Evolutionary conservation across 305 asterid species (phyloP).

Genomic region (Fraxinus floribunda): DNA sequence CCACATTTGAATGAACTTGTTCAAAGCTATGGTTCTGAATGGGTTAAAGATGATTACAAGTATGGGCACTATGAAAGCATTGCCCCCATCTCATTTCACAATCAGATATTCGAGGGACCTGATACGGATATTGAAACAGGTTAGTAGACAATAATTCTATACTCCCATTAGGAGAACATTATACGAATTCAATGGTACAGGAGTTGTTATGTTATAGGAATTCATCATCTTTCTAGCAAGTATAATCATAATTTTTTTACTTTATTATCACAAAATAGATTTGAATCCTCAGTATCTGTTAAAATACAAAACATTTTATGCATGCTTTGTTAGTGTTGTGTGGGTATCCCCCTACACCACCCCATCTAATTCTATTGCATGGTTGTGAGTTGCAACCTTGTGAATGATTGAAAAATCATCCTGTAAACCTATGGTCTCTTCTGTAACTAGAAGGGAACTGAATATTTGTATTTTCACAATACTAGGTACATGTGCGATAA

Average conservation of each 20-base stretch:
- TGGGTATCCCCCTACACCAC: neutral
- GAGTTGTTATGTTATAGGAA: slow-evolving; percentile 5
- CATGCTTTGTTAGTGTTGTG: slow-evolving; percentile 6
- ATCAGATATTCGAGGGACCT: slow-evolving; percentile 91
- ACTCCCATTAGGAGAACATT: slow-evolving; percentile 13
- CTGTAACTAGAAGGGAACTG: slow-evolving; percentile 6
- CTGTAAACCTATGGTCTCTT: slow-evolving; percentile 18
- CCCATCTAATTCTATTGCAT: slow-evolving; percentile 1
- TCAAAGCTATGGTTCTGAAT: slow-evolving; percentile 88
- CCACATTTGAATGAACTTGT: slow-evolving; percentile 97
- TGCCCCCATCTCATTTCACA: slow-evolving; percentile 66
- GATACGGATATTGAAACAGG: slow-evolving; percentile 98
- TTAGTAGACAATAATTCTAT: slow-evolving; percentile 25
- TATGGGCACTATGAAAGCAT: slow-evolving; percentile 90
- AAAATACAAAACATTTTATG: neutral
- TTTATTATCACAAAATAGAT: slow-evolving; percentile 9
- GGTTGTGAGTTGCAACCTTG: slow-evolving; percentile 7
- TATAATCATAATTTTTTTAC: slow-evolving; percentile 18
- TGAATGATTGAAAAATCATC: slow-evolving; percentile 18
- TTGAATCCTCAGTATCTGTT: slow-evolving; percentile 12
- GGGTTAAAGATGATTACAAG: slow-evolving; percentile 88
- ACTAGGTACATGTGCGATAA: slow-evolving; percentile 4
- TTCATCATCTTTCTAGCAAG: slow-evolving; percentile 21
- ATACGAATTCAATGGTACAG: neutral
- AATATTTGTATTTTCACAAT: neutral